Percentiles rank a stretch among this genome's conserved stretches.
phyloP scores from a whole-genome alignment of 805 yeast genomes.

The Metschnikowia lachancei region DNA sequence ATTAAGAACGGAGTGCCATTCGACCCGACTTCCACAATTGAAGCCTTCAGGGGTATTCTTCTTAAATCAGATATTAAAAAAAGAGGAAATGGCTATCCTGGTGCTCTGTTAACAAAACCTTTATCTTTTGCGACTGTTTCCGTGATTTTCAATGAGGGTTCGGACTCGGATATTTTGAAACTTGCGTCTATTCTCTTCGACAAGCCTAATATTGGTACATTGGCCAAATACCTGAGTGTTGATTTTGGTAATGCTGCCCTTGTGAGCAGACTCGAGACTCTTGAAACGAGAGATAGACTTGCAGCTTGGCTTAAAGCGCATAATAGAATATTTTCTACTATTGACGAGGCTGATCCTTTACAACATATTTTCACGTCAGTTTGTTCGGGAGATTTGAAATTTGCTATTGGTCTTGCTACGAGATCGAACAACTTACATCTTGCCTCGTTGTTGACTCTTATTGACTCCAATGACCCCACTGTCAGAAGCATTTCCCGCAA shows the following conservation, averaged over 20 bases:
- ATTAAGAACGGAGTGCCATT: neutral
- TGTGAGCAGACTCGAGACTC: conserved; percentile 18
- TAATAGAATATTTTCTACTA: conserved; percentile 21
- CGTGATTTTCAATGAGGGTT: conserved; percentile 8
- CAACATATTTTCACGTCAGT: conserved; percentile 44
- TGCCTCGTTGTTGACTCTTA: conserved; percentile 62
- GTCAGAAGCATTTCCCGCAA: conserved; percentile 53
- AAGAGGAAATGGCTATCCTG: conserved; percentile 31
- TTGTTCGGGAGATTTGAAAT: conserved; percentile 53
- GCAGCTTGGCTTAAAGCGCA: conserved; percentile 56
- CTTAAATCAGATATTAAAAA: conserved; percentile 21
- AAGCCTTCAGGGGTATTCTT: conserved; percentile 1
- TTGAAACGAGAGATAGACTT: conserved; percentile 44
- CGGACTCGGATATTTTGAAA: conserved; percentile 45
- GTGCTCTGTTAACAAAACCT: conserved; percentile 10
- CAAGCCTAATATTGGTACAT: conserved; percentile 5
- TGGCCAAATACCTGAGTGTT: conserved; percentile 10
- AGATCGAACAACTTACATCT: conserved; percentile 65
- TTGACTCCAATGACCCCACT: conserved; percentile 67
- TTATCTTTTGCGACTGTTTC: conserved; percentile 24
- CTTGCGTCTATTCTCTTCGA: conserved; percentile 62
- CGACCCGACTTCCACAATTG: conserved; percentile 16
- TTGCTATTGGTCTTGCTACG: conserved; percentile 63
- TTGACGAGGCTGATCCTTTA: conserved; percentile 23
- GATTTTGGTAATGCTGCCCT: conserved; percentile 16